phyloP scores from a whole-genome alignment of 2,329 filamentous ascomycete genomes.

The Ophiostoma angusticollis region DNA sequence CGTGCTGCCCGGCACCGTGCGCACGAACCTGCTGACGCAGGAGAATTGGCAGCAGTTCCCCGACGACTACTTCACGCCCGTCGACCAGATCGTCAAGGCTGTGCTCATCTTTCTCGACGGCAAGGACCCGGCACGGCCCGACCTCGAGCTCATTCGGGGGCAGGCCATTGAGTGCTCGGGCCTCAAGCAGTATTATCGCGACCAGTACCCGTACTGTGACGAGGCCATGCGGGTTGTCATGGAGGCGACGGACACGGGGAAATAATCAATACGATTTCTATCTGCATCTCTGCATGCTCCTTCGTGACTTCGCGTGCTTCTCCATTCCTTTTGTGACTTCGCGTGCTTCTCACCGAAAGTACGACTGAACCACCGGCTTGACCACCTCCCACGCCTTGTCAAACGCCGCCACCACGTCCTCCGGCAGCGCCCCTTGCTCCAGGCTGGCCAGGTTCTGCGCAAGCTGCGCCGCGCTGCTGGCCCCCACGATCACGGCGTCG shows the following conservation, averaged over 20 bases:
- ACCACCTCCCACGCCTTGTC: slow-evolving; percentile 62
- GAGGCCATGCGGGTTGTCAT: slow-evolving; percentile 5
- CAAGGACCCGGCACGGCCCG: not conserved
- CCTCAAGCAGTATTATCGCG: slow-evolving; percentile 4
- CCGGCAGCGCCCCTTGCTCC: slow-evolving; percentile 28
- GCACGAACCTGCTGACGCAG: slow-evolving; percentile 19
- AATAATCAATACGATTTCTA: not conserved
- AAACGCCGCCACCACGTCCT: slow-evolving; percentile 31
- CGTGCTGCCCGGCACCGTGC: slow-evolving; percentile 21
- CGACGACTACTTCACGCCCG: slow-evolving; percentile 18
- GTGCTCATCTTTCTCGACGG: slow-evolving; percentile 5
- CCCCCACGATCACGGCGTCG: slow-evolving; percentile 26
- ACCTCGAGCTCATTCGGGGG: slow-evolving; percentile 2
- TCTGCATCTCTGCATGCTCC: too few relatives aligned
- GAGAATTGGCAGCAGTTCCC: slow-evolving; percentile 21
- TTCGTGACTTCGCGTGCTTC: too few relatives aligned
- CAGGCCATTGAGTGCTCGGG: slow-evolving; percentile 8
- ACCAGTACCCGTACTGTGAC: slow-evolving; percentile 5
- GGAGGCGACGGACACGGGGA: slow-evolving; percentile 4
- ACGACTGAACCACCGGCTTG: slow-evolving; percentile 28
- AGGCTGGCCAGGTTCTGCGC: slow-evolving; percentile 22
- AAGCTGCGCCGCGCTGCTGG: slow-evolving; percentile 24
- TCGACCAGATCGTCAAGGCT: slow-evolving; percentile 6
- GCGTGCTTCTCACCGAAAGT: too few relatives aligned
- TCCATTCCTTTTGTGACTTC: too few relatives aligned